Evolutionary conservation across 768 basidiomycete genomes (phyloP), one percentile per base, ranked within the genome.

Genomic region (Psilocybe tampanensis): DNA sequence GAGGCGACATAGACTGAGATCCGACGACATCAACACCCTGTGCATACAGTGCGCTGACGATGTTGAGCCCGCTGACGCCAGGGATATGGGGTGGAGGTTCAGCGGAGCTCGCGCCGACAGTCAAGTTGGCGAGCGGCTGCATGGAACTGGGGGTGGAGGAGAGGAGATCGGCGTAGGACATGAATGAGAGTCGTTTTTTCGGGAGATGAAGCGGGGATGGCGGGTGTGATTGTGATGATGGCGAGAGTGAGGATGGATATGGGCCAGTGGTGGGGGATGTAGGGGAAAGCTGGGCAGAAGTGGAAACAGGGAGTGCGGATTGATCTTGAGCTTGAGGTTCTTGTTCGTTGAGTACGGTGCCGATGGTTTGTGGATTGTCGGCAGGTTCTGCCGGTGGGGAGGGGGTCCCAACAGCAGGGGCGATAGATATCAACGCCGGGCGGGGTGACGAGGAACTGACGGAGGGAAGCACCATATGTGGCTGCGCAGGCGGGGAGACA

Each of bases 111-210:
- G 83, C 81, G 1, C 86, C 81, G 0, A 83, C 85, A 0, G 92
- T 93, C 51, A 94, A 80, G 3, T 85, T 83, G 0, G 86, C 85
- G 2, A 96, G 81, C 1, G 92, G 82, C 41, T 88, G 80, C 12
- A 86, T 85, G 9, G 88, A 80, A 0, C 86, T 77, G 0, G 94
- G 94, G 0, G 91, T 85, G 0, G 88, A 89, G 0, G 88, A 76
- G 41, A 95, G 83, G 2, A 95, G 80, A 70, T 95, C 94, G 23
- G 88, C 83, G 70, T 95, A 95, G 3, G 92, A 90, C 73, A 95
- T 83, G 78, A 95, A 96, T 0, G 92, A 94, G 11, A 94, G 83
- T 2, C 92, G 87, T 64, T 94, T 92, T 24, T 76, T 75, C 2
- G 78, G 70, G 1, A 60, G 60, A 51, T 80, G 75, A 1, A 78